A percentile compares a stretch with the other conserved stretches of the same genome.
Evolutionary conservation across 2,329 filamentous ascomycete species (phyloP).

Genomic region (Penicillium psychrosexuale): DNA sequence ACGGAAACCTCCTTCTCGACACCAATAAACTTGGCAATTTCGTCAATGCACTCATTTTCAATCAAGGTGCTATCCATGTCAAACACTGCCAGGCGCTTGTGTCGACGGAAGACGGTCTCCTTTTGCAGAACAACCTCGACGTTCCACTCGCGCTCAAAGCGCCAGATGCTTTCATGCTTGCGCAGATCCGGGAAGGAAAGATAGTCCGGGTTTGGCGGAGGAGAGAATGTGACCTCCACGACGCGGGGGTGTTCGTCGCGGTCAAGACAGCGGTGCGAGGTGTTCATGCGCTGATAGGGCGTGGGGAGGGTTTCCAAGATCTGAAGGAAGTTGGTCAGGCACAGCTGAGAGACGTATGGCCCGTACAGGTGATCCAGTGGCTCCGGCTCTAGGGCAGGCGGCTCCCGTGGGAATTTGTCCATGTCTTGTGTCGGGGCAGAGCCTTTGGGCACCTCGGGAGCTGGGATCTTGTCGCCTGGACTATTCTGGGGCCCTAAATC

Average conservation of each 20-base stretch:
- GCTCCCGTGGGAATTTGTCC: conserved; percentile 53
- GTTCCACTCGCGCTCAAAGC: conserved; percentile 85
- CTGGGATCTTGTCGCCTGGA: conserved; percentile 39
- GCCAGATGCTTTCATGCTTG: conserved; percentile 76
- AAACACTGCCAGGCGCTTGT: conserved; percentile 87
- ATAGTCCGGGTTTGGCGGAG: conserved; percentile 49
- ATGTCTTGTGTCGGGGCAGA: conserved; percentile 52
- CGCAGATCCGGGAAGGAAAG: conserved; percentile 64
- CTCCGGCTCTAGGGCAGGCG: conserved; percentile 53
- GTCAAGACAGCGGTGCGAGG: conserved; percentile 50
- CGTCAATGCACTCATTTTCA: conserved; percentile 94
- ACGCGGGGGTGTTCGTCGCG: conserved; percentile 49
- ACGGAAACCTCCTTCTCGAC: conserved; percentile 76
- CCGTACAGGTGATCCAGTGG: conserved; percentile 56
- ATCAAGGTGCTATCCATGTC: conserved; percentile 99
- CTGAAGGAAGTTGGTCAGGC: conserved; percentile 55
- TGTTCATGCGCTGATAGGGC: conserved; percentile 49
- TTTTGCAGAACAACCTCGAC: conserved; percentile 76
- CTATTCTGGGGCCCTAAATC: conserved; percentile 42
- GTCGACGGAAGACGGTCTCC: conserved; percentile 69
- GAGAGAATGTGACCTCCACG: conserved; percentile 52
- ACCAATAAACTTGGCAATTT: conserved; percentile 80
- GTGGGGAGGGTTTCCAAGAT: conserved; percentile 50
- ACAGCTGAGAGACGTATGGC: conserved; percentile 53
- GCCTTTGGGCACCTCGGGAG: conserved; percentile 43